These are phyloP conservation scores for Aspergillus oerlinghausenensis DNA, from an alignment of 2,329 filamentous ascomycete genomes.

Conservation along the genomic window DNA sequence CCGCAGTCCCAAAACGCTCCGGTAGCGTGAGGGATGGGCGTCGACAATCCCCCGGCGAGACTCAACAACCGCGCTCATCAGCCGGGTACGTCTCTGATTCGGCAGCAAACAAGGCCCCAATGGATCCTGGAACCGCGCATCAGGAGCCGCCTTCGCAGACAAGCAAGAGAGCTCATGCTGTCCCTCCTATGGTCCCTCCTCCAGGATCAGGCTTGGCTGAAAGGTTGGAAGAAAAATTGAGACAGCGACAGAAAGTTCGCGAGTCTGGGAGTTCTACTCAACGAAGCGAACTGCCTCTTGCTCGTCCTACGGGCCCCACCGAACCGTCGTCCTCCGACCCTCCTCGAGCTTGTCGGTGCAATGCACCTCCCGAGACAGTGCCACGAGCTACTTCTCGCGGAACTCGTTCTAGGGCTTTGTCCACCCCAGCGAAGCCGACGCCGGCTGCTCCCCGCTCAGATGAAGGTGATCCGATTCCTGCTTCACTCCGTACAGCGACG, in stretches of 20 bases:
- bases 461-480: background rate
- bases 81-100: constrained; percentile 23
- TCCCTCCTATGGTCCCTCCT: constrained; percentile 9
- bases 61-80: constrained; percentile 9
- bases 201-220: constrained; percentile 22
- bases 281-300: background rate
- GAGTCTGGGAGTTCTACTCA: constrained; percentile 13
- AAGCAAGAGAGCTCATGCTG: constrained; percentile 6
- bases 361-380: background rate
- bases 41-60: constrained; percentile 3
- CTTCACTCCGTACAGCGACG: constrained; percentile 6
- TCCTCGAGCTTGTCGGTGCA: background rate
- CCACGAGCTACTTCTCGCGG: background rate
- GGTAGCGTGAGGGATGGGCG: constrained; percentile 16
- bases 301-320: background rate
- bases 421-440: background rate
- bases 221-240: constrained; percentile 32
- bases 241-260: constrained; percentile 24
- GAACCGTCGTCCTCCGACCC: background rate
- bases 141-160: background rate
- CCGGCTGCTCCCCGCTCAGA: background rate
- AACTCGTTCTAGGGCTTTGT: background rate
- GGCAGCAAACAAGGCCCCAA: constrained; percentile 1
- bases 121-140: background rate
- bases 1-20: constrained; percentile 9